These are phyloP conservation scores for Hordeum marinum DNA, from an alignment of 176 grass and related monocot genomes.

Conservation along the genomic window DNA sequence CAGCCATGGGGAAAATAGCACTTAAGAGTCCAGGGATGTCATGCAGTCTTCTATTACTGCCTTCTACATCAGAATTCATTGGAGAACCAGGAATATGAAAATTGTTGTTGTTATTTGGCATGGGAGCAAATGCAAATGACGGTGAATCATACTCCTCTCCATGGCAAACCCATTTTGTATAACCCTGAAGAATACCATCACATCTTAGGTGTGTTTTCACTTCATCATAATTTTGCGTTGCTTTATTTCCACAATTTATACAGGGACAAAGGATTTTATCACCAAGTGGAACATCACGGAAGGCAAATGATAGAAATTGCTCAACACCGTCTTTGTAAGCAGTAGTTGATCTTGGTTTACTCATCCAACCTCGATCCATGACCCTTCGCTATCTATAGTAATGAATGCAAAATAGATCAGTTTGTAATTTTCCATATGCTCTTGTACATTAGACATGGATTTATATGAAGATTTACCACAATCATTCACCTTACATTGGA, in stretches of 20 bases:
- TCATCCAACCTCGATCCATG: neutral
- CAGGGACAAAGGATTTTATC: neutral
- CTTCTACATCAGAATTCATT: neutral
- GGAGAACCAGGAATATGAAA: neutral
- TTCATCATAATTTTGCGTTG: neutral
- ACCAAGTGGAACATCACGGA: neutral
- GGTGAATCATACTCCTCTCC: neutral
- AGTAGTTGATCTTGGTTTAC: neutral
- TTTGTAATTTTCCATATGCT: neutral
- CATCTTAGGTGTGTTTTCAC: neutral
- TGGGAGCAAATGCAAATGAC: neutral
- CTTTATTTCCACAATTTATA: neutral
- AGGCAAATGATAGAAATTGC: constrained; percentile 7
- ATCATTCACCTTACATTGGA: neutral
- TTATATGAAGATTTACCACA: neutral
- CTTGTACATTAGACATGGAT: neutral
- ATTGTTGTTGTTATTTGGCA: neutral
- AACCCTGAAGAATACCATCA: constrained; percentile 11
- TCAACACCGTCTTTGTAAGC: neutral
- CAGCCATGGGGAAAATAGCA: neutral
- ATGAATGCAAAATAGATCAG: neutral
- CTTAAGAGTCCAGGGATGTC: neutral
- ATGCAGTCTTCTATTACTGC: neutral
- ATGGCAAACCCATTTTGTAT: neutral
- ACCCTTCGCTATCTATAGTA: neutral